phyloP scores from a whole-genome alignment of 2,329 filamentous ascomycete species.

The Xylariaceae sp. region DNA sequence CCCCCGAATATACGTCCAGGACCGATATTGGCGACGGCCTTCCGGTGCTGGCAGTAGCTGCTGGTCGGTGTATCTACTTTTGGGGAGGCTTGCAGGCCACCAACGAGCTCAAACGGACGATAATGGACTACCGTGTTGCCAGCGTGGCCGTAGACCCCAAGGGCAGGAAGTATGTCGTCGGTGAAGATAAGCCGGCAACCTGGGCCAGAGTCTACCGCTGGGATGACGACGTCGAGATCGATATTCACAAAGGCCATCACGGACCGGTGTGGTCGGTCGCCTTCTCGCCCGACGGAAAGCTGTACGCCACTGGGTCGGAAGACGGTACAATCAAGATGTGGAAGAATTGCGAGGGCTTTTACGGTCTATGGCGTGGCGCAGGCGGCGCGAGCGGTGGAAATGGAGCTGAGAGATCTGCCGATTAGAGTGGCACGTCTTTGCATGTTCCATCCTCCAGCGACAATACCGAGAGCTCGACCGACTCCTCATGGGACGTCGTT shows the following conservation, averaged over 20 bases:
- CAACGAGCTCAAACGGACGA: conserved; percentile 69
- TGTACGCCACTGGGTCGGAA: conserved; percentile 94
- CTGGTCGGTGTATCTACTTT: conserved; percentile 92
- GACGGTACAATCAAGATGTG: conserved; percentile 96
- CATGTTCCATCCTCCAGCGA: conserved; percentile 14
- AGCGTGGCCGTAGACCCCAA: conserved; percentile 83
- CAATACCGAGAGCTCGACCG: conserved; percentile 8
- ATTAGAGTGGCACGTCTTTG: conserved; percentile 31
- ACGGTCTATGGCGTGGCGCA: conserved; percentile 60
- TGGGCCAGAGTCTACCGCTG: conserved; percentile 96
- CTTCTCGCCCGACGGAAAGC: conserved; percentile 90
- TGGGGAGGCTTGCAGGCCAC: conserved; percentile 72
- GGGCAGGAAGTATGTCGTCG: conserved; percentile 79
- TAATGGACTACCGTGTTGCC: conserved; percentile 78
- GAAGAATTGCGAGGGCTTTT: conserved; percentile 64
- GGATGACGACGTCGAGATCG: conserved; percentile 72
- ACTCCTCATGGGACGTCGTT: conserved; percentile 14
- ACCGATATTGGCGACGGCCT: conserved; percentile 61
- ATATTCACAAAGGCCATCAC: conserved; percentile 94
- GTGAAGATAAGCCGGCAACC: conserved; percentile 79
- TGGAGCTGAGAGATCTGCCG: conserved; percentile 30
- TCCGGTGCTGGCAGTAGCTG: conserved; percentile 78
- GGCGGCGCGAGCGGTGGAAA: too few species aligned
- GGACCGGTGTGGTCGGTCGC: conserved; percentile 94
- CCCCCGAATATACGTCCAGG: conserved; percentile 51